phyloP scores from a whole-genome alignment of 2,329 filamentous ascomycete species.

The Dothideomycetes sp. region DNA sequence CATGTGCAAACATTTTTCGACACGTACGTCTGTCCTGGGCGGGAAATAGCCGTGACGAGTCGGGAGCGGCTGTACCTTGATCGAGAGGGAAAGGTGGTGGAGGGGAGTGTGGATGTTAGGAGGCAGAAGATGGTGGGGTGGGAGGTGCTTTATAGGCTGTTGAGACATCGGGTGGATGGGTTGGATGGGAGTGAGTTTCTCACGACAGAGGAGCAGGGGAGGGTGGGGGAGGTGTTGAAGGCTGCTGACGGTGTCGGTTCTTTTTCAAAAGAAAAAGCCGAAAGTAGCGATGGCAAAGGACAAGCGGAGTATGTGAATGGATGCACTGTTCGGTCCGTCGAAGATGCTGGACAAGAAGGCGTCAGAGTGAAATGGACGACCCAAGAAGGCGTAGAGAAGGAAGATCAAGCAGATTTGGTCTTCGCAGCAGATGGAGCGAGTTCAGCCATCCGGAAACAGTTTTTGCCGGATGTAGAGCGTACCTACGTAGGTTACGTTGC shows the following conservation, averaged over 20 bases:
- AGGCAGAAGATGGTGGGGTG: constrained; percentile 38
- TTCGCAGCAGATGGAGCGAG: constrained; percentile 33
- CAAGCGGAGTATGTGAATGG: constrained; percentile 20
- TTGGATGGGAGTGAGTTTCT: constrained; percentile 18
- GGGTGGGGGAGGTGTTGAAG: background rate
- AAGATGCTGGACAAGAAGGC: constrained; percentile 10
- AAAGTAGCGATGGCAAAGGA: constrained; percentile 9
- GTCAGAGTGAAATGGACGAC: constrained; percentile 17
- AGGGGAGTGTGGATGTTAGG: constrained; percentile 18
- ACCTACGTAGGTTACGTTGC: constrained; percentile 22
- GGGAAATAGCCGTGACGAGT: constrained; percentile 19
- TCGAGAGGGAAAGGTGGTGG: constrained; percentile 16
- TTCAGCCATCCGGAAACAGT: constrained; percentile 16
- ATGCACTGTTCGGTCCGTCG: constrained; percentile 17
- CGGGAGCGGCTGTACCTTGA: constrained; percentile 18
- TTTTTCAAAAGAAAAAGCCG: background rate
- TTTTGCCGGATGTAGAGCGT: constrained; percentile 17
- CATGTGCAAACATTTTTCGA: constrained; percentile 32
- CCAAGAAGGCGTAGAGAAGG: constrained; percentile 13
- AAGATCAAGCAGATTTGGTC: constrained; percentile 23
- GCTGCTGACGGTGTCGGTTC: no score
- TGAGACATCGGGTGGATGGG: constrained; percentile 36
- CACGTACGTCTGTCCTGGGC: constrained; percentile 28
- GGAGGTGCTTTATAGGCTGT: constrained; percentile 35
- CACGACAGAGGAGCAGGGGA: constrained; percentile 2